A percentile compares a stretch with the other conserved stretches of the same genome.
phyloP scores from a whole-genome alignment of 208 protist species.

The Vickermania ingenoplastis region DNA sequence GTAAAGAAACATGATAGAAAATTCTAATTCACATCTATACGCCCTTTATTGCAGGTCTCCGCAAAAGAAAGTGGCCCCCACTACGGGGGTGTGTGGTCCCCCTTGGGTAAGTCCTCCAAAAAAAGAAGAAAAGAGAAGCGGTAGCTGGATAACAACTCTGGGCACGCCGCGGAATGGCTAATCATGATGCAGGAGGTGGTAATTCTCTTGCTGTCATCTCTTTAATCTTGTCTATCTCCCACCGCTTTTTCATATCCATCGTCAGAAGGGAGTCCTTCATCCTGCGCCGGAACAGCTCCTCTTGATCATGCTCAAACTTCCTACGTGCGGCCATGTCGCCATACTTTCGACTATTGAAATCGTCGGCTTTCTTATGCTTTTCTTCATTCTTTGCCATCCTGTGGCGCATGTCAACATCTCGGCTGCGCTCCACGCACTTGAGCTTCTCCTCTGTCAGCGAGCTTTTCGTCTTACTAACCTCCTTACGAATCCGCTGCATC shows the following conservation, averaged over 20 bases:
- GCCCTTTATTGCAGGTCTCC: too few relatives aligned
- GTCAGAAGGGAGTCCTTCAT: constrained; percentile 15
- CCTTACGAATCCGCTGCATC: constrained; percentile 5
- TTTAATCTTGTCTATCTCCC: constrained; percentile 13
- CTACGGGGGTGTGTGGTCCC: too few relatives aligned
- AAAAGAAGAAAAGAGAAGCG: too few relatives aligned
- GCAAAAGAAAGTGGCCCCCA: too few relatives aligned
- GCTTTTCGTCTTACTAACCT: constrained; percentile 3
- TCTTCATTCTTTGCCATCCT: background rate
- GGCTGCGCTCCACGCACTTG: constrained; percentile 9
- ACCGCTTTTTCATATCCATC: constrained; percentile 24
- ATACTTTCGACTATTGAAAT: constrained; percentile 6
- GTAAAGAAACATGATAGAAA: too few relatives aligned
- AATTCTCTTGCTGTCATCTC: background rate
- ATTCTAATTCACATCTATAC: too few relatives aligned
- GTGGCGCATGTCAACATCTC: constrained; percentile 9
- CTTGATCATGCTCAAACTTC: constrained; percentile 20
- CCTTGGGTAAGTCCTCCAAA: too few relatives aligned
- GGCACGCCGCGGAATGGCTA: too few relatives aligned
- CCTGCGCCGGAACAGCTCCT: constrained; percentile 14
- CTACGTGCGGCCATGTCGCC: constrained; percentile 7
- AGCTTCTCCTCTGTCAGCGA: constrained; percentile 12
- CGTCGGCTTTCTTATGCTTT: constrained; percentile 8
- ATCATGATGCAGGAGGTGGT: too few relatives aligned
- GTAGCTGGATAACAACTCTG: too few relatives aligned